These are phyloP conservation scores for Mucor lusitanicus DNA, from an alignment of 371 early-diverging fungal species.

Conservation along the genomic window DNA sequence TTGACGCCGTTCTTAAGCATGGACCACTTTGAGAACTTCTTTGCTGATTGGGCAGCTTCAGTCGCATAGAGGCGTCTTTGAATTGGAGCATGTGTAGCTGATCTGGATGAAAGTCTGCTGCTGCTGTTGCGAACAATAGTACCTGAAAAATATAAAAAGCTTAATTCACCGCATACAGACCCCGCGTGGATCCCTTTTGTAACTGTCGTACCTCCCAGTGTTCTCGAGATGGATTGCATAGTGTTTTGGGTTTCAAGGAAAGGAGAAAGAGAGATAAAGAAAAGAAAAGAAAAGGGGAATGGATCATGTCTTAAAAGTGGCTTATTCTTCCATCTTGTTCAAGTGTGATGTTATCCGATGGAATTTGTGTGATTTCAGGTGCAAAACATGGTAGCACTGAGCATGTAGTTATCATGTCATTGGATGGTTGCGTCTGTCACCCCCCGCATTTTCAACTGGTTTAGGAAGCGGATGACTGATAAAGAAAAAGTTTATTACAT, in stretches of 20 bases:
- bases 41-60: background rate
- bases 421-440: background rate
- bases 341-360: constrained; percentile 1
- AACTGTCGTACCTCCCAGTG: constrained; percentile 12
- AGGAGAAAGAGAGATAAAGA: background rate
- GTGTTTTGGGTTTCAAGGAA: background rate
- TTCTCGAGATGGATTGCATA: constrained; percentile 21
- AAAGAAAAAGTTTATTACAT: constrained; percentile 8
- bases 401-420: background rate
- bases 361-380: constrained; percentile 14
- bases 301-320: background rate
- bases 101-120: background rate
- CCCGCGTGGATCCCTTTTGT: background rate
- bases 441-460: background rate
- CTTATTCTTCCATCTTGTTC: background rate
- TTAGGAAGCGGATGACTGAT: constrained; percentile 6
- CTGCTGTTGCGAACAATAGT: background rate
- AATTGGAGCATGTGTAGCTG: background rate
- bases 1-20: constrained; percentile 33
- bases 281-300: constrained; percentile 6
- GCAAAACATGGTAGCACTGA: constrained; percentile 3
- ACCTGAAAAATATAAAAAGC: background rate
- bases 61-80: constrained; percentile 8
- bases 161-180: background rate
- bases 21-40: constrained; percentile 14